These are phyloP conservation scores for Trichoderma gracile DNA, from an alignment of 2,329 filamentous ascomycete species.

Conservation along the genomic window DNA sequence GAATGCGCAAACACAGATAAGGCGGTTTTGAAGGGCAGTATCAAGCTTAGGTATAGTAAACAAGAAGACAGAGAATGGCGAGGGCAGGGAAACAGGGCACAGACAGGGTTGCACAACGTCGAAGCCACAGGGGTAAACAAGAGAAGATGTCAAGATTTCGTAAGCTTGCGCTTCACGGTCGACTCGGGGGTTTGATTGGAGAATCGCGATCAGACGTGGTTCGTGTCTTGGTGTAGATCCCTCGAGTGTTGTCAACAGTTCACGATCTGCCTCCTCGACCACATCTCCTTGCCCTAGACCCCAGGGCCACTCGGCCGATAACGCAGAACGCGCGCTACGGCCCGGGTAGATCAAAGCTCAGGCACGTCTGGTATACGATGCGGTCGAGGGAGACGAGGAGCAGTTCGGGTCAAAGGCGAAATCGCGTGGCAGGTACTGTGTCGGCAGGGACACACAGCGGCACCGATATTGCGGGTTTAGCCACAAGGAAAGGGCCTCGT, in stretches of 20 bases:
- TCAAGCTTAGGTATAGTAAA: conserved; percentile 7
- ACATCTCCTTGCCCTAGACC: conserved; percentile 47
- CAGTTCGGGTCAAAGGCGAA: neutral
- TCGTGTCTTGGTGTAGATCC: conserved; percentile 38
- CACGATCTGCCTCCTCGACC: conserved; percentile 46
- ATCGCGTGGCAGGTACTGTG: neutral
- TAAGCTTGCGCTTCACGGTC: neutral
- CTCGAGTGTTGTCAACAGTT: conserved; percentile 36
- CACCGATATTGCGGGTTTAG: conserved; percentile 26
- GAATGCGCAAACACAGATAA: neutral
- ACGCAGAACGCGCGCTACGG: conserved; percentile 14
- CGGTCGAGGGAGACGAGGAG: conserved; percentile 32
- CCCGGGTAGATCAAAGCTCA: neutral
- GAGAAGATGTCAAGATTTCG: neutral
- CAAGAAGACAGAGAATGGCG: neutral
- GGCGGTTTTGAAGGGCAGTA: neutral
- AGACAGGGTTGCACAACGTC: neutral
- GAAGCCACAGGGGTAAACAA: conserved; percentile 5
- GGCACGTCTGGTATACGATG: neutral
- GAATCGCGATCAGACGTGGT: conserved; percentile 1
- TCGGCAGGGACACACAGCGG: conserved; percentile 26
- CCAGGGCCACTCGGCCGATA: conserved; percentile 33
- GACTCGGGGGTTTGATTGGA: neutral
- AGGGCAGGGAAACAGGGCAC: neutral
- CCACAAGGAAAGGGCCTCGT: conserved; percentile 18